A percentile compares a stretch with the other conserved stretches of the same genome.
These are phyloP conservation scores for Ophioceras dolichostomum DNA, from an alignment of 2,329 filamentous ascomycete genomes.

Conservation along the genomic window DNA sequence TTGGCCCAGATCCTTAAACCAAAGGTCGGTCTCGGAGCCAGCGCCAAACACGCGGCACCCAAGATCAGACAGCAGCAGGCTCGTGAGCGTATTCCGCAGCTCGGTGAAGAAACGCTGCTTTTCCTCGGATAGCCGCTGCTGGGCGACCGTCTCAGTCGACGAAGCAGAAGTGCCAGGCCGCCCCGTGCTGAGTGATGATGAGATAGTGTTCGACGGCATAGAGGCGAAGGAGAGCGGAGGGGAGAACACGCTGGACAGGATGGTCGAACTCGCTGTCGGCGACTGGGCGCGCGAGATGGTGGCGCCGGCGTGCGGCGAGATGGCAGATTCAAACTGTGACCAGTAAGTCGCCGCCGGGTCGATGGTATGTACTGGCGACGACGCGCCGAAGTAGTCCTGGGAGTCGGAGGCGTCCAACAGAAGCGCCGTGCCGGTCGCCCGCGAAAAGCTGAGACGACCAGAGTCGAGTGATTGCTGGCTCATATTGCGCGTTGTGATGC, in stretches of 20 bases:
- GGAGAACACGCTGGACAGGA: slow-evolving; percentile 28
- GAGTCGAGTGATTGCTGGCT: slow-evolving; percentile 63
- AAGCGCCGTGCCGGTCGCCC: slow-evolving; percentile 29
- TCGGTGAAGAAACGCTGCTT: slow-evolving; percentile 70
- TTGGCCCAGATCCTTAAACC: slow-evolving; percentile 62
- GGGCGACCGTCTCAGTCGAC: slow-evolving; percentile 53
- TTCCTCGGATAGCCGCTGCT: slow-evolving; percentile 50
- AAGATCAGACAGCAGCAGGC: slow-evolving; percentile 78
- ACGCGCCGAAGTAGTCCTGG: slow-evolving; percentile 59
- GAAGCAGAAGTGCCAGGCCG: slow-evolving; percentile 54
- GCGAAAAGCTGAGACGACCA: slow-evolving; percentile 46
- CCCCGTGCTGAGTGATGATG: slow-evolving; percentile 32
- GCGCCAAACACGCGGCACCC: slow-evolving; percentile 75
- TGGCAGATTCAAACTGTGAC: slow-evolving; percentile 68
- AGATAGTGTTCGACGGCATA: slow-evolving; percentile 25
- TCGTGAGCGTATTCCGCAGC: slow-evolving; percentile 67
- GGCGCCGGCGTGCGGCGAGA: slow-evolving; percentile 47
- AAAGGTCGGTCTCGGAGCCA: slow-evolving; percentile 85
- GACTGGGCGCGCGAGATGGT: slow-evolving; percentile 46
- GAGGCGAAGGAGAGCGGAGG: slow-evolving; percentile 27
- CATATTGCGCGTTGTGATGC: slow-evolving; percentile 45
- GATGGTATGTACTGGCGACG: slow-evolving; percentile 57
- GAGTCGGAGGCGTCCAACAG: slow-evolving; percentile 57
- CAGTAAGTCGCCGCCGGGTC: slow-evolving; percentile 75
- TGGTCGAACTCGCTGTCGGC: slow-evolving; percentile 43